Percentiles rank a stretch among this genome's conserved stretches.
Conservation (phyloP, 352 stramenopile genomes). For the Blastocystis sp. region DNA sequence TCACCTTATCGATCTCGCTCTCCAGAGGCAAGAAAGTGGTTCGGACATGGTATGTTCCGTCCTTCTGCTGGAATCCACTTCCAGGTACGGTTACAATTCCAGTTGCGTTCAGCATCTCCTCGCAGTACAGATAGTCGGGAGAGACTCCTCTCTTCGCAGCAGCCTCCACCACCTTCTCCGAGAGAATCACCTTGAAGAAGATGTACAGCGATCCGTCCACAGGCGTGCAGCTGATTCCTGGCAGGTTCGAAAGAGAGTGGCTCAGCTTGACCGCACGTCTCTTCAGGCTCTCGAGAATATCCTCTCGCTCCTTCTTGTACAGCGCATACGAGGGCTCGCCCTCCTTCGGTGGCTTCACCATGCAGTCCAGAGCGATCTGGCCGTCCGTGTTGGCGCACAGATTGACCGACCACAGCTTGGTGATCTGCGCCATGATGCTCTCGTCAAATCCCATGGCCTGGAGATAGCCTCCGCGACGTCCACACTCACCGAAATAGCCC, state of each 20-base stretch:
- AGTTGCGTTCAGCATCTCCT: slow-evolving; percentile 86
- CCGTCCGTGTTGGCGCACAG: slow-evolving; percentile 91
- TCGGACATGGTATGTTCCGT: slow-evolving; percentile 91
- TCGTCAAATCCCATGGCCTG: slow-evolving; percentile 87
- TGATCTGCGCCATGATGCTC: slow-evolving; percentile 85
- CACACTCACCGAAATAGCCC: slow-evolving; percentile 95
- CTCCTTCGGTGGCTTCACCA: slow-evolving; percentile 86
- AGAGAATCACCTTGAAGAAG: slow-evolving; percentile 87
- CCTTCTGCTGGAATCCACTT: slow-evolving; percentile 89
- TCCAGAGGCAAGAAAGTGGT: slow-evolving; percentile 93
- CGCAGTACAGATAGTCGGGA: slow-evolving; percentile 91
- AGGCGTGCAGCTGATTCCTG: slow-evolving; percentile 90
- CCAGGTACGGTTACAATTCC: slow-evolving; percentile 95
- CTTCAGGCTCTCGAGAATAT: slow-evolving; percentile 85
- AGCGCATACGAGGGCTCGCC: slow-evolving; percentile 80
- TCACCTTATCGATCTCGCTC: slow-evolving; percentile 84
- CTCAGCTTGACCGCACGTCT: slow-evolving; percentile 83
- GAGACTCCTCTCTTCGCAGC: slow-evolving; percentile 71
- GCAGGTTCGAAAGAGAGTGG: slow-evolving; percentile 84
- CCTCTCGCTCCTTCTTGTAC: slow-evolving; percentile 81
- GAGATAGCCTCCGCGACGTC: slow-evolving; percentile 89
- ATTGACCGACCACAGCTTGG: slow-evolving; percentile 92
- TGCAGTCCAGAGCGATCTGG: slow-evolving; percentile 92
- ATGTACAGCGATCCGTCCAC: slow-evolving; percentile 96
- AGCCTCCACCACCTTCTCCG: slow-evolving; percentile 70